A percentile compares a stretch with the other conserved stretches of the same genome.
Evolutionary conservation across 2,329 filamentous ascomycete species (phyloP).

Genomic region (Colletotrichum tropicicola): DNA sequence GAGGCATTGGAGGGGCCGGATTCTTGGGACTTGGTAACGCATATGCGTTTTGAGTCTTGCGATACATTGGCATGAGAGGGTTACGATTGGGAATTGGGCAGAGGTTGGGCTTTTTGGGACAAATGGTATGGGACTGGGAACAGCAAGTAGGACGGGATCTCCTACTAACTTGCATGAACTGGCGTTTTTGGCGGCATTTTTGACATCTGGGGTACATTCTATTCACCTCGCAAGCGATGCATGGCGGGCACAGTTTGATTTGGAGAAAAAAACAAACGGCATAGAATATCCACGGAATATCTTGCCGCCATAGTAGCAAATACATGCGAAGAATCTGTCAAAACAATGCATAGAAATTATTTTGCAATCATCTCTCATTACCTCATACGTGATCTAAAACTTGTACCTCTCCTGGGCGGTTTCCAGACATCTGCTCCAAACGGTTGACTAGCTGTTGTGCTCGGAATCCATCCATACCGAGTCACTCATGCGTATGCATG

Average conservation of each 20-base stretch:
- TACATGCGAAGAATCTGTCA: not conserved
- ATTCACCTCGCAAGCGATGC: constrained; percentile 10
- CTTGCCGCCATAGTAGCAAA: not conserved
- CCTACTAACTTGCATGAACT: not conserved
- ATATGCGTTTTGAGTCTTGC: constrained; percentile 14
- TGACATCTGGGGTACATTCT: not conserved
- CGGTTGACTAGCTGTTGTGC: too few species aligned
- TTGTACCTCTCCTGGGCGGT: too few species aligned
- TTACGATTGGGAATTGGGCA: not conserved
- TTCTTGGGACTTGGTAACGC: constrained; percentile 18
- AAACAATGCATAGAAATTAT: not conserved
- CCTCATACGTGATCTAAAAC: not conserved
- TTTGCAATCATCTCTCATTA: not conserved
- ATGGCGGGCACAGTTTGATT: not conserved
- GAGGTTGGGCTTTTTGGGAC: not conserved
- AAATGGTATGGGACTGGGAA: not conserved
- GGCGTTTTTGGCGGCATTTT: not conserved
- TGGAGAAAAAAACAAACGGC: not conserved
- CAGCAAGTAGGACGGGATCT: not conserved
- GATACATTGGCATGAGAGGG: too few species aligned
- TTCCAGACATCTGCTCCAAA: too few species aligned
- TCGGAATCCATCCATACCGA: too few species aligned
- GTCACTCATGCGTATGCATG: too few species aligned
- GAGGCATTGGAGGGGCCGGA: constrained; percentile 17
- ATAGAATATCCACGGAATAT: not conserved